Evolutionary conservation across 2,329 filamentous ascomycete genomes (phyloP).

Genomic region (Trichoderma harzianum): DNA sequence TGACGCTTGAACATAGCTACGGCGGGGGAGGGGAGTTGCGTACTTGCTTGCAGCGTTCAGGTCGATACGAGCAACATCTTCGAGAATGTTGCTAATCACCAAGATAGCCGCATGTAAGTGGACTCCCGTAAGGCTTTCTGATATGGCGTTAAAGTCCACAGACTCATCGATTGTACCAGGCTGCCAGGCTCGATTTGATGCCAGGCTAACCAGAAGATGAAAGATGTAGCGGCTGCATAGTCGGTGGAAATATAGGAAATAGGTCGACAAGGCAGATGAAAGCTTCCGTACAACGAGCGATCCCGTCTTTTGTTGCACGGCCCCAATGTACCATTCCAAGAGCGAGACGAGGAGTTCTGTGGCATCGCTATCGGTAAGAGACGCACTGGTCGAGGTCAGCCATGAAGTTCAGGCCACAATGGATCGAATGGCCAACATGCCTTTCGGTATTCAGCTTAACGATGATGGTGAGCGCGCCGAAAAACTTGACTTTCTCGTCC

Average conservation of each 20-base stretch:
- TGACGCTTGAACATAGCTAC: conserved; percentile 29
- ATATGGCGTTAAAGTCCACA: conserved; percentile 42
- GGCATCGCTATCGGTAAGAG: conserved; percentile 56
- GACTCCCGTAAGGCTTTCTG: conserved; percentile 46
- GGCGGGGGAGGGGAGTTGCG: conserved; percentile 20
- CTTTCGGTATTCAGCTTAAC: conserved; percentile 93
- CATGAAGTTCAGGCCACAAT: background rate
- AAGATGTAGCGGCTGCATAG: conserved; percentile 64
- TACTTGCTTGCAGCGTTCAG: conserved; percentile 56
- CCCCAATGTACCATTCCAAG: conserved; percentile 59
- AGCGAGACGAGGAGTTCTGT: conserved; percentile 58
- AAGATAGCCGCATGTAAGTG: conserved; percentile 58
- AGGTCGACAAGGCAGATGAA: conserved; percentile 72
- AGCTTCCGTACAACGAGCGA: conserved; percentile 69
- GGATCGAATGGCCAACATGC: conserved; percentile 38
- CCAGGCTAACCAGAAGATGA: conserved; percentile 57
- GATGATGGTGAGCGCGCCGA: conserved; percentile 87
- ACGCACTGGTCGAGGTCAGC: conserved; percentile 34
- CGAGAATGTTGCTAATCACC: conserved; percentile 48
- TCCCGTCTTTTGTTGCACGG: conserved; percentile 49
- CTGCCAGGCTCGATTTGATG: conserved; percentile 25
- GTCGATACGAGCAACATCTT: conserved; percentile 56
- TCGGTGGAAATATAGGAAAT: conserved; percentile 67
- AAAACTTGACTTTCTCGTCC: conserved; percentile 80
- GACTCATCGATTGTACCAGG: conserved; percentile 27